These are phyloP conservation scores for Phytophthora pini DNA, from an alignment of 352 stramenopile species.

Conservation along the genomic window DNA sequence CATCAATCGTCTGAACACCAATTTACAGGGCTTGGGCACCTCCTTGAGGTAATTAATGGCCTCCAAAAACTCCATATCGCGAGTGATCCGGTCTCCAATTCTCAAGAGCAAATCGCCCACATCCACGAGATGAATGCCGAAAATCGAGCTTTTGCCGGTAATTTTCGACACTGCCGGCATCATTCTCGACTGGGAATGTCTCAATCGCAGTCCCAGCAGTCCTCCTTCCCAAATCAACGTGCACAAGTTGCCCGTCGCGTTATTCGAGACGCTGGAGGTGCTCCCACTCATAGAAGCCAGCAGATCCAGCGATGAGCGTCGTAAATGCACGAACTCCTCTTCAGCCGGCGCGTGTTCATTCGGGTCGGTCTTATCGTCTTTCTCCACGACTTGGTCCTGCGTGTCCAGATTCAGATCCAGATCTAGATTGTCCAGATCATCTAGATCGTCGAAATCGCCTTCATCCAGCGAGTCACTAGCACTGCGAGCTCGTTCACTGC, in stretches of 20 bases:
- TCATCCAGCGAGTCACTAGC: conserved; percentile 71
- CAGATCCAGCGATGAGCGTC: conserved; percentile 78
- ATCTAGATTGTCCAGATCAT: conserved; percentile 30
- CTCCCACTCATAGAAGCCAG: conserved; percentile 71
- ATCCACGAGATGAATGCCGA: conserved; percentile 86
- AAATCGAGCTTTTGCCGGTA: conserved; percentile 86
- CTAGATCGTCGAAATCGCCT: conserved; percentile 60
- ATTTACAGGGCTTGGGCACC: conserved; percentile 72
- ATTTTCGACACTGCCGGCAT: conserved; percentile 86
- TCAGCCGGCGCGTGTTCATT: conserved; percentile 71
- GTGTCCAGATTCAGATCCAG: conserved; percentile 46
- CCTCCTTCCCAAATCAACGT: conserved; percentile 87
- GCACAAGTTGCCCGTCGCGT: conserved; percentile 69
- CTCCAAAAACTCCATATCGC: conserved; percentile 87
- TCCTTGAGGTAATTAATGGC: conserved; percentile 87
- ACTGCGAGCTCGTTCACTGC: conserved; percentile 34
- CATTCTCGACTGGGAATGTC: conserved; percentile 83
- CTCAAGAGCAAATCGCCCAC: conserved; percentile 81
- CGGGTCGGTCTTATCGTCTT: conserved; percentile 53
- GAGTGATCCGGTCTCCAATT: conserved; percentile 71
- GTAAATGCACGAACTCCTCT: conserved; percentile 68
- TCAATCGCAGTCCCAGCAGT: conserved; percentile 73
- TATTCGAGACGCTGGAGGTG: conserved; percentile 63
- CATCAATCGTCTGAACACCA: conserved; percentile 76
- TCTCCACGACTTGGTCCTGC: conserved; percentile 8